Evolutionary conservation across 2,329 filamentous ascomycete species (phyloP).

Genomic region (Coniochaeta sp.): DNA sequence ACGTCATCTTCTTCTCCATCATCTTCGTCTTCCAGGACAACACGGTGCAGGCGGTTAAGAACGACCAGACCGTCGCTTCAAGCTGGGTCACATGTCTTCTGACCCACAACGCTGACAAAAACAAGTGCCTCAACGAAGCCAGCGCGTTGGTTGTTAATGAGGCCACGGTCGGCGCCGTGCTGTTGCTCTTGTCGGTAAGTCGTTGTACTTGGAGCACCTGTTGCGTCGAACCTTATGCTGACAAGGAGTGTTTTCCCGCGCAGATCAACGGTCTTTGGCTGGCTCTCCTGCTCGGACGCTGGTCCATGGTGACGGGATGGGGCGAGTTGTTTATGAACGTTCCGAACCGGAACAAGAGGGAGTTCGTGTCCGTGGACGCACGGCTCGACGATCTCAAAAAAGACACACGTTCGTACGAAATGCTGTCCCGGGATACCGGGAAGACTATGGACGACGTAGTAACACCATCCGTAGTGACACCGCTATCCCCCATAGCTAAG

Average conservation of each 20-base stretch:
- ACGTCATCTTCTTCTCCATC: slow-evolving; percentile 90
- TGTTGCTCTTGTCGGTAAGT: slow-evolving; percentile 73
- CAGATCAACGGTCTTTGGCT: slow-evolving; percentile 81
- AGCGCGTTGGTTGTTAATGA: slow-evolving; percentile 61
- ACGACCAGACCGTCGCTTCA: slow-evolving; percentile 43
- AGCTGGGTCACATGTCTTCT: slow-evolving; percentile 72
- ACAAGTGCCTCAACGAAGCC: slow-evolving; percentile 57
- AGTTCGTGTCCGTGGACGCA: slow-evolving; percentile 87
- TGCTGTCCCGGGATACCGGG: slow-evolving; percentile 58
- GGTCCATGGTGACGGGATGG: slow-evolving; percentile 85
- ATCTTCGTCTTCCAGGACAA: slow-evolving; percentile 86
- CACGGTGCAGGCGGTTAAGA: slow-evolving; percentile 52
- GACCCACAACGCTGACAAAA: slow-evolving; percentile 48
- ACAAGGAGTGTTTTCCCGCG: not conserved
- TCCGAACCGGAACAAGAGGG: slow-evolving; percentile 51
- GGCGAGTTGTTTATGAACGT: slow-evolving; percentile 49
- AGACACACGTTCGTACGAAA: slow-evolving; percentile 69
- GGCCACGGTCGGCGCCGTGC: slow-evolving; percentile 69
- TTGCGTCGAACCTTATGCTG: not conserved
- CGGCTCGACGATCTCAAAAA: slow-evolving; percentile 49
- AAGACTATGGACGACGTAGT: slow-evolving; percentile 36
- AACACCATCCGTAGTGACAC: slow-evolving; percentile 35
- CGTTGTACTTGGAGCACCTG: too few species aligned
- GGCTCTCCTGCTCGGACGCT: slow-evolving; percentile 71
- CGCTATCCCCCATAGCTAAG: slow-evolving; percentile 17